phyloP scores from a whole-genome alignment of 2,329 filamentous ascomycete species.

The Aspergillus thermomutatus region DNA sequence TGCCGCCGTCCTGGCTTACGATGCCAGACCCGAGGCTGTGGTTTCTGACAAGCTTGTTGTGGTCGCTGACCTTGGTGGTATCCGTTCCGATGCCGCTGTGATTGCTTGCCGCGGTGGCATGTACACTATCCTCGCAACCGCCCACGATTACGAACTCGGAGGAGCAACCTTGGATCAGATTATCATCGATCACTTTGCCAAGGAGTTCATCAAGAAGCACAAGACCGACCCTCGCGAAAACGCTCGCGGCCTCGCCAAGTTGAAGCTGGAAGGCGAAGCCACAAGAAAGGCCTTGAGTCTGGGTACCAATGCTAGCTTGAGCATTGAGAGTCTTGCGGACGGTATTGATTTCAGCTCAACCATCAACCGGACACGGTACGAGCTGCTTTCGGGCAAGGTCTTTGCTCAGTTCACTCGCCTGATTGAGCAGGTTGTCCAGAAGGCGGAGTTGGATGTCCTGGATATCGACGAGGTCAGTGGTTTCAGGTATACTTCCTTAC shows the following conservation, averaged over 20 bases:
- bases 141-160: conserved; percentile 92
- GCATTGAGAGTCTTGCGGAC: conserved; percentile 83
- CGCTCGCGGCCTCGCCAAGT: conserved; percentile 78
- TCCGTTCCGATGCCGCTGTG: conserved; percentile 85
- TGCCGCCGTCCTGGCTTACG: conserved; percentile 84
- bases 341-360: conserved; percentile 89
- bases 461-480: conserved; percentile 73
- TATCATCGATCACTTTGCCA: conserved; percentile 92
- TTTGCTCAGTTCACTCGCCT: conserved; percentile 85
- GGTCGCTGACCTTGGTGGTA: conserved; percentile 89
- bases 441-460: conserved; percentile 85
- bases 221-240: conserved; percentile 81
- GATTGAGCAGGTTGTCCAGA: conserved; percentile 80
- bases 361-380: conserved; percentile 90
- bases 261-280: conserved; percentile 85
- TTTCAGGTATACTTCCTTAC: not conserved
- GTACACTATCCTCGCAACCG: conserved; percentile 90
- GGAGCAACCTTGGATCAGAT: conserved; percentile 84
- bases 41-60: conserved; percentile 83
- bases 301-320: conserved; percentile 84
- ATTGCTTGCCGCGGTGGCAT: conserved; percentile 89
- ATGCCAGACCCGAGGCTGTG: conserved; percentile 73
- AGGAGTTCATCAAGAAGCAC: conserved; percentile 99
- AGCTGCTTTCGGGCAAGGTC: conserved; percentile 80
- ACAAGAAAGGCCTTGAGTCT: conserved; percentile 90